These are phyloP conservation scores for Candida succiphila DNA, from an alignment of 805 yeast species.

Conservation along the genomic window DNA sequence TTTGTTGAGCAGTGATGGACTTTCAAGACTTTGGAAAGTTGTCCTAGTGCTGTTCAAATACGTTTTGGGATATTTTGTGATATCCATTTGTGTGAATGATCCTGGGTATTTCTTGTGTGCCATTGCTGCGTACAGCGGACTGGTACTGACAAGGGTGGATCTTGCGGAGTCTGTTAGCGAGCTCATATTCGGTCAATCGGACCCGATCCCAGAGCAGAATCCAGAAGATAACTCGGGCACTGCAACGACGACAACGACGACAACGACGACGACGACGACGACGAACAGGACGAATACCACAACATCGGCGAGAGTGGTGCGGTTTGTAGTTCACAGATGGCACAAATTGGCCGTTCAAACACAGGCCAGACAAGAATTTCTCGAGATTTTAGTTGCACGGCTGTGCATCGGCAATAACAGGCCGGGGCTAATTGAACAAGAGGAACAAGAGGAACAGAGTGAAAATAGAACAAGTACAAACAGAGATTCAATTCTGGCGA, in stretches of 20 bases:
- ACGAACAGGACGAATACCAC: slow-evolving; percentile 1
- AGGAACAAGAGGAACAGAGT: background rate
- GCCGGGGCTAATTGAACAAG: background rate
- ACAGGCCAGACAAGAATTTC: background rate
- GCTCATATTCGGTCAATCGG: too few species aligned
- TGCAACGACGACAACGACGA: background rate
- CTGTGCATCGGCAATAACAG: slow-evolving; percentile 7
- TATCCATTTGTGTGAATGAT: too few species aligned
- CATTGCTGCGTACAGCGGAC: too few species aligned
- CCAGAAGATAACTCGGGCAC: background rate
- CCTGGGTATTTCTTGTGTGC: too few species aligned
- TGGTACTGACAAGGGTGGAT: too few species aligned
- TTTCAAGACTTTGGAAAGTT: too few species aligned
- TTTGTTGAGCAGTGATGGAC: too few species aligned
- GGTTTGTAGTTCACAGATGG: too few species aligned
- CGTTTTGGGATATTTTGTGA: too few species aligned
- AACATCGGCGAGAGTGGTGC: slow-evolving; percentile 5
- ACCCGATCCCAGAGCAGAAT: background rate
- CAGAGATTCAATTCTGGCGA: background rate
- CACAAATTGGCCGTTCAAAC: too few species aligned
- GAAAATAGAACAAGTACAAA: background rate
- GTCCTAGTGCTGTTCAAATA: too few species aligned
- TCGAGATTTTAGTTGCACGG: background rate
- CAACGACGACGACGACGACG: background rate
- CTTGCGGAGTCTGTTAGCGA: too few species aligned